Evolutionary conservation across 2,329 filamentous ascomycete species (phyloP).

Genomic region (Aurifilum marmelostoma): DNA sequence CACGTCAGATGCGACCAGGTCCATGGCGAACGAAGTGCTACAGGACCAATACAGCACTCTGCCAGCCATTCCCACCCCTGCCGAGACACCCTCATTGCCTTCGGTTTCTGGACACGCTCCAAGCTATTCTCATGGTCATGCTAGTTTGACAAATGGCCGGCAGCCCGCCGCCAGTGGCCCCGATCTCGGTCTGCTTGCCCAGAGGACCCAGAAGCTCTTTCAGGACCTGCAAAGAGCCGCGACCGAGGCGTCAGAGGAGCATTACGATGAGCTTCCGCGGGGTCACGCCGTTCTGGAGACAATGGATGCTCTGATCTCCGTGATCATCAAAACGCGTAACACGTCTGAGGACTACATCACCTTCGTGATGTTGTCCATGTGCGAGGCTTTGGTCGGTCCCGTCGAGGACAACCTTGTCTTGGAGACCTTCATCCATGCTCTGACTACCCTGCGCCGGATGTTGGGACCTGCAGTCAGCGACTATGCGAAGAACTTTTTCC

Average conservation of each 20-base stretch:
- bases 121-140: constrained; percentile 59
- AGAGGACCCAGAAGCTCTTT: constrained; percentile 61
- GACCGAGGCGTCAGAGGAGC: constrained; percentile 58
- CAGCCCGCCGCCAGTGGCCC: constrained; percentile 42
- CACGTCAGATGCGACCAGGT: constrained; percentile 62
- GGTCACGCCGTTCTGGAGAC: constrained; percentile 62
- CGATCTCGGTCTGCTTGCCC: constrained; percentile 56
- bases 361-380: constrained; percentile 64
- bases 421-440: constrained; percentile 64
- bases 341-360: constrained; percentile 63
- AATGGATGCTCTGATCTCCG: constrained; percentile 63
- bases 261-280: constrained; percentile 60
- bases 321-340: constrained; percentile 66
- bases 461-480: constrained; percentile 57
- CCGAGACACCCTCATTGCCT: constrained; percentile 61
- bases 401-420: constrained; percentile 60
- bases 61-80: constrained; percentile 60
- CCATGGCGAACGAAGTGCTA: constrained; percentile 65
- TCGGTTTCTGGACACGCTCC: constrained; percentile 57
- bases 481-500: constrained; percentile 59
- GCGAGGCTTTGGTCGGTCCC: constrained; percentile 57
- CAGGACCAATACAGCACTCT: constrained; percentile 63
- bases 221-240: constrained; percentile 60
- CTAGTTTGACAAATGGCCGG: constrained; percentile 55
- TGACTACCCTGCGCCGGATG: constrained; percentile 64